A percentile compares a stretch with the other conserved stretches of the same genome.
phyloP scores from a whole-genome alignment of 495 filamentous ascomycete genomes.

The Aspergillus bridgeri region DNA sequence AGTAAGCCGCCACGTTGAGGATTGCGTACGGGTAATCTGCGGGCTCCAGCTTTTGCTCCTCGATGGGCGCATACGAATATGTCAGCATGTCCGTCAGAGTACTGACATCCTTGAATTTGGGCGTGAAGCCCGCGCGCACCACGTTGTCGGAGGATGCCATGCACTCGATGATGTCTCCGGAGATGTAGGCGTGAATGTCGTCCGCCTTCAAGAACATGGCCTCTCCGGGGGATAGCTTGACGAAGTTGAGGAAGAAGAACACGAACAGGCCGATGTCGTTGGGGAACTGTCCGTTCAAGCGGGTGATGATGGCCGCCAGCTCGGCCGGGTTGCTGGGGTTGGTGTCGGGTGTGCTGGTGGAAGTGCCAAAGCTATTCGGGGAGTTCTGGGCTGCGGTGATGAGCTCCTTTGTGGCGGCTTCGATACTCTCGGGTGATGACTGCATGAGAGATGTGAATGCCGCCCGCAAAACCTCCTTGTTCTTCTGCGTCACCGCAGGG shows the following conservation, averaged over 20 bases:
- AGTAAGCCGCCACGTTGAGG: conserved; percentile 74
- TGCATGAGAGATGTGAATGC: conserved; percentile 80
- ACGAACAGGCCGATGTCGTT: conserved; percentile 75
- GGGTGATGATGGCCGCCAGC: conserved; percentile 69
- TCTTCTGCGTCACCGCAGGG: conserved; percentile 52
- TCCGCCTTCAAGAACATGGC: conserved; percentile 95
- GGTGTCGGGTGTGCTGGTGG: conserved; percentile 31
- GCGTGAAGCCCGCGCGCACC: conserved; percentile 93
- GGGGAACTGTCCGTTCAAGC: conserved; percentile 75
- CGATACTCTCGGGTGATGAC: conserved; percentile 60
- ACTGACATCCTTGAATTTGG: conserved; percentile 94
- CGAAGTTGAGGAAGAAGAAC: conserved; percentile 79
- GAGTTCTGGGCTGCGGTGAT: conserved; percentile 62
- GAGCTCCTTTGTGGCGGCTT: conserved; percentile 60
- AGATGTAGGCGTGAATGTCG: conserved; percentile 95
- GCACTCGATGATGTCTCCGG: conserved; percentile 96
- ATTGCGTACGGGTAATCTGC: conserved; percentile 78
- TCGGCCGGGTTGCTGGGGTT: conserved; percentile 45
- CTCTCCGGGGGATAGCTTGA: conserved; percentile 78
- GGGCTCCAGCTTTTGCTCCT: conserved; percentile 88
- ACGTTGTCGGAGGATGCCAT: conserved; percentile 99
- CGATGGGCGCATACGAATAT: conserved; percentile 89
- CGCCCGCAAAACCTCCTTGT: conserved; percentile 76
- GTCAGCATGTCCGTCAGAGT: conserved; percentile 92
- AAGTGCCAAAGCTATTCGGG: conserved; percentile 39